These are phyloP conservation scores for Cystobasidium slooffiae DNA, from an alignment of 1,284 basidiomycete genomes.

Conservation along the genomic window DNA sequence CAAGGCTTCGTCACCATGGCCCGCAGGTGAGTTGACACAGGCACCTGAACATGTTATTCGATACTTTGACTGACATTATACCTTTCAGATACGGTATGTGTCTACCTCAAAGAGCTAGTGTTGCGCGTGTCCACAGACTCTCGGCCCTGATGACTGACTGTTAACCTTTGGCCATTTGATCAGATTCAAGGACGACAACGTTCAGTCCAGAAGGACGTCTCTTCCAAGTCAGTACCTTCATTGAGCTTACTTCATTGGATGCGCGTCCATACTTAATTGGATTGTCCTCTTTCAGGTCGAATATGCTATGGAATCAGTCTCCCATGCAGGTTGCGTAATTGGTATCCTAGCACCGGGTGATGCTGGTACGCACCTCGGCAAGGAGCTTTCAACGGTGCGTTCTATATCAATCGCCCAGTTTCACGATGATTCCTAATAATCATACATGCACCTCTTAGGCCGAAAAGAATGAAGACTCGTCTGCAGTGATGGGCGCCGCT, in stretches of 20 bases:
- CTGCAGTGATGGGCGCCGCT: slow-evolving; percentile 38
- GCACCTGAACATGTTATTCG: not conserved
- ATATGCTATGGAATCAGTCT: slow-evolving; percentile 52
- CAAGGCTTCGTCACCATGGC: slow-evolving; percentile 32
- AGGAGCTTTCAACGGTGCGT: slow-evolving; percentile 38
- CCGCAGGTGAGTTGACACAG: slow-evolving; percentile 11
- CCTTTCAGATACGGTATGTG: slow-evolving; percentile 9
- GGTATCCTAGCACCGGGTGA: slow-evolving; percentile 54
- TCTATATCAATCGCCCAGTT: not conserved
- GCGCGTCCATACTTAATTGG: not conserved
- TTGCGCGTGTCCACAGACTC: not conserved
- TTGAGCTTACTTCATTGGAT: not conserved
- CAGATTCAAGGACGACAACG: slow-evolving; percentile 53
- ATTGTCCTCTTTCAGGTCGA: slow-evolving; percentile 49
- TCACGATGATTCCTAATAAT: slow-evolving; percentile 20
- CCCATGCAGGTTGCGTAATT: slow-evolving; percentile 53
- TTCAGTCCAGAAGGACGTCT: slow-evolving; percentile 54
- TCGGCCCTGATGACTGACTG: not conserved
- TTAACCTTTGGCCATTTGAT: not conserved
- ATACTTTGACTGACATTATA: not conserved
- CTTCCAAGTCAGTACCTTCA: slow-evolving; percentile 48
- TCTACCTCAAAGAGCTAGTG: not conserved
- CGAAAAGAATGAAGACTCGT: slow-evolving; percentile 47
- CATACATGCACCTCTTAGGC: slow-evolving; percentile 32
- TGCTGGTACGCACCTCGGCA: slow-evolving; percentile 46